Evolutionary conservation across 768 basidiomycete species (phyloP).

Genomic region (Leccinum obscurum): DNA sequence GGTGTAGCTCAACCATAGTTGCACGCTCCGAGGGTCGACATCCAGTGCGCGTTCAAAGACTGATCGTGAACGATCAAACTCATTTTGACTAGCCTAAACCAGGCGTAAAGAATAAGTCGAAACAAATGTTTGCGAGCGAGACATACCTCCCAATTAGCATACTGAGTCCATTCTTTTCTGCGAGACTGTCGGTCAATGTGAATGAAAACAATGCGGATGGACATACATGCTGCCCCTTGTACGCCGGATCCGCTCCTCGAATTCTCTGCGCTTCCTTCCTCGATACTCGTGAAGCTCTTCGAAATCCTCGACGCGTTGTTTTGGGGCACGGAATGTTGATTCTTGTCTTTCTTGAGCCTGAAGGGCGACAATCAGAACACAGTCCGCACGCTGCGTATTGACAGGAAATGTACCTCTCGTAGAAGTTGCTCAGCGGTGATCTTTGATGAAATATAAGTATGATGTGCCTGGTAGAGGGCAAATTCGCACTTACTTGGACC

Average conservation of each 20-base stretch:
- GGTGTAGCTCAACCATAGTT: constrained; percentile 92
- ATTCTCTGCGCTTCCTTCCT: constrained; percentile 90
- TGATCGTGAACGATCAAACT: constrained; percentile 91
- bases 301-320: constrained; percentile 94
- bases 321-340: constrained; percentile 85
- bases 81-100: constrained; percentile 85
- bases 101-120: constrained; percentile 3
- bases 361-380: constrained; percentile 2
- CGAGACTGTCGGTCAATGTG: constrained; percentile 2
- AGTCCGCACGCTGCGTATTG: not conserved
- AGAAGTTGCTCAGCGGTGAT: constrained; percentile 98
- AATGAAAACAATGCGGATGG: not conserved
- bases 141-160: constrained; percentile 81
- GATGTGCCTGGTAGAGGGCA: not conserved
- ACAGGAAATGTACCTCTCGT: constrained; percentile 64
- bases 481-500: constrained; percentile 62
- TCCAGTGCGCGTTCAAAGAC: constrained; percentile 97
- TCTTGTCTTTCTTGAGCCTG: constrained; percentile 98
- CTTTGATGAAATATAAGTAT: constrained; percentile 42
- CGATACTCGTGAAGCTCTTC: constrained; percentile 90
- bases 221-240: constrained; percentile 80
- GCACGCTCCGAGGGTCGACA: constrained; percentile 86
- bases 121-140: not conserved
- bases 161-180: constrained; percentile 87
- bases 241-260: constrained; percentile 83